Conservation (phyloP, 1,139 yeast species). For the Yamadazyma diddensiae region DNA sequence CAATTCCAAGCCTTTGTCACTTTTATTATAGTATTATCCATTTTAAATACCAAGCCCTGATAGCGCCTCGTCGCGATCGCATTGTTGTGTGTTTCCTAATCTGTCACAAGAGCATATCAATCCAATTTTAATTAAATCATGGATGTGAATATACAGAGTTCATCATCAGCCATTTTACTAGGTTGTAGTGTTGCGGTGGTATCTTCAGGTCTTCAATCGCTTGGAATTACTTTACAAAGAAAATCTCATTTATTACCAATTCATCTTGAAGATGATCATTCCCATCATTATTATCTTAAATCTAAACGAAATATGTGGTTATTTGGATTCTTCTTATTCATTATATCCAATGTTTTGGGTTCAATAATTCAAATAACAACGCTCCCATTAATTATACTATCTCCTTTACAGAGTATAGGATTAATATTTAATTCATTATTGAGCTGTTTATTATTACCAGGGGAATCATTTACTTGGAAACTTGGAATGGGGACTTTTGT, state of each 20-base stretch:
- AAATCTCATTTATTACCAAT: slow-evolving; percentile 60
- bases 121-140: no score
- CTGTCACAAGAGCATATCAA: no score
- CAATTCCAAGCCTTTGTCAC: background rate
- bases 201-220: slow-evolving; percentile 78
- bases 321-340: slow-evolving; percentile 66
- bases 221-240: slow-evolving; percentile 81
- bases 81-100: no score
- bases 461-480: slow-evolving; percentile 61
- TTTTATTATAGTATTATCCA: no score
- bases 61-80: no score
- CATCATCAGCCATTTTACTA: slow-evolving; percentile 27
- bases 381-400: slow-evolving; percentile 72
- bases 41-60: no score
- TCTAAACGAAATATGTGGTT: slow-evolving; percentile 71
- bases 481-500: slow-evolving; percentile 65
- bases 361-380: slow-evolving; percentile 83
- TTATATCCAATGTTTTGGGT: slow-evolving; percentile 74
- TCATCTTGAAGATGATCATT: slow-evolving; percentile 8
- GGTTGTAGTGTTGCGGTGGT: slow-evolving; percentile 77
- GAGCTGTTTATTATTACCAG: slow-evolving; percentile 65
- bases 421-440: slow-evolving; percentile 75
- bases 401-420: slow-evolving; percentile 86
- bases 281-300: slow-evolving; percentile 27
- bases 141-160: background rate